Conservation (phyloP, 805 yeast species). For the Blastobotrys americana region DNA sequence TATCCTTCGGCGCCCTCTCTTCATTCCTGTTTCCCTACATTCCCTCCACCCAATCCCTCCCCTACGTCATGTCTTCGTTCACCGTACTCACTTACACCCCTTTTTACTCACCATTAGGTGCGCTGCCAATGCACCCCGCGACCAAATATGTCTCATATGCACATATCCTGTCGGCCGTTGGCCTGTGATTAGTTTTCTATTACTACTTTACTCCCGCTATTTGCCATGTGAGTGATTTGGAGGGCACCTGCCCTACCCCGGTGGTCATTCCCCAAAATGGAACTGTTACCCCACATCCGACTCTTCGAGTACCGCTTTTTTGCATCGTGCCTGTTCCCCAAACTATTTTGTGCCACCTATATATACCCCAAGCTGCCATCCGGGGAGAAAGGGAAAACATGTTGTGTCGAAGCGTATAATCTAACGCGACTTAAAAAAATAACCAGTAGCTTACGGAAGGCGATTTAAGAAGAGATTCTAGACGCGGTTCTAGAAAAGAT, state of each 20-base stretch:
- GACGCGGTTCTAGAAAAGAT: too few relatives aligned
- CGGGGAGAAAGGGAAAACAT: background rate
- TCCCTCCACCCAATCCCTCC: too few relatives aligned
- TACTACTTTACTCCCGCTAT: background rate
- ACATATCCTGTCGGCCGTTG: background rate
- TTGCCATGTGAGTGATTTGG: background rate
- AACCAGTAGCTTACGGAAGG: too few relatives aligned
- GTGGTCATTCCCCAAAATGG: background rate
- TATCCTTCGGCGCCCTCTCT: too few relatives aligned
- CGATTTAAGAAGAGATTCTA: too few relatives aligned
- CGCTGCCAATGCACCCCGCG: constrained; percentile 1
- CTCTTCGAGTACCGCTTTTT: background rate
- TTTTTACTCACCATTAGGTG: background rate
- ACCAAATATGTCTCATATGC: background rate
- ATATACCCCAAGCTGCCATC: background rate
- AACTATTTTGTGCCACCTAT: background rate
- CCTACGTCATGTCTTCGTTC: background rate
- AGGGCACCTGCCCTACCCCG: background rate
- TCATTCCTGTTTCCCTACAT: too few relatives aligned
- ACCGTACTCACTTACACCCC: background rate
- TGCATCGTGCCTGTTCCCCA: background rate
- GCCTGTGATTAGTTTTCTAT: background rate
- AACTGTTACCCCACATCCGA: background rate
- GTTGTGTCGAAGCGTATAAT: too few relatives aligned
- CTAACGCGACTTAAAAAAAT: too few relatives aligned